These are phyloP conservation scores for Daldinia vernicosa DNA, from an alignment of 495 filamentous ascomycete genomes.

Conservation along the genomic window DNA sequence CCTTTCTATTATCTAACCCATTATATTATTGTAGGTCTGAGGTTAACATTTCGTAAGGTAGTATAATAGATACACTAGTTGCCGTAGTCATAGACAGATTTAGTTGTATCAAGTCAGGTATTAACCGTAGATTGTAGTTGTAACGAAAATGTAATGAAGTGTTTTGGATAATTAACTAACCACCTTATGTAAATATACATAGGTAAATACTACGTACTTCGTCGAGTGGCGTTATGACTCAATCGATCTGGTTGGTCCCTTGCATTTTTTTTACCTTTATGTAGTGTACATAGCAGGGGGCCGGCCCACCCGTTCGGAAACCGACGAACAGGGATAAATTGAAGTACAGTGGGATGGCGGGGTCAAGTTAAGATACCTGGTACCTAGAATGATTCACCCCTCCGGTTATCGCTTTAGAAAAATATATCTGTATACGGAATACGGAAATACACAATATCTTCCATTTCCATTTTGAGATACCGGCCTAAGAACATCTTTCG, in stretches of 20 bases:
- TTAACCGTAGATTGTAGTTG: too few species aligned
- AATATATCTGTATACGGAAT: background rate
- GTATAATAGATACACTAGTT: too few species aligned
- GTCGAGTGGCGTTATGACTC: conserved; percentile 4
- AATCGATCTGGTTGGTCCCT: conserved; percentile 19
- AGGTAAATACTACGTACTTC: conserved; percentile 7
- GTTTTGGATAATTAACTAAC: too few species aligned
- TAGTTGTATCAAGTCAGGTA: too few species aligned
- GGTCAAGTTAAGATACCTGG: conserved; percentile 13
- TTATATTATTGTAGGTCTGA: too few species aligned
- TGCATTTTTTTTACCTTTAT: conserved; percentile 18
- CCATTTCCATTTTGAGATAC: background rate
- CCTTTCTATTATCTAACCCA: too few species aligned
- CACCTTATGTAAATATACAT: background rate
- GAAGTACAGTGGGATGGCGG: conserved; percentile 27
- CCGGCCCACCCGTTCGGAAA: conserved; percentile 5
- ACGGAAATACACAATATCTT: background rate
- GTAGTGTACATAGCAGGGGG: too few species aligned
- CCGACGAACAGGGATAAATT: background rate
- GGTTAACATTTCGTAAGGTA: too few species aligned
- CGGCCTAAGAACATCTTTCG: background rate
- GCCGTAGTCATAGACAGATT: too few species aligned
- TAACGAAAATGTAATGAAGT: too few species aligned
- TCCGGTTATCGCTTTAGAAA: conserved; percentile 35
- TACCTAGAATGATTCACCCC: conserved; percentile 9